Conservation (phyloP, 192 early-diverging fungal species). For the Martensiomyces pterosporus region DNA sequence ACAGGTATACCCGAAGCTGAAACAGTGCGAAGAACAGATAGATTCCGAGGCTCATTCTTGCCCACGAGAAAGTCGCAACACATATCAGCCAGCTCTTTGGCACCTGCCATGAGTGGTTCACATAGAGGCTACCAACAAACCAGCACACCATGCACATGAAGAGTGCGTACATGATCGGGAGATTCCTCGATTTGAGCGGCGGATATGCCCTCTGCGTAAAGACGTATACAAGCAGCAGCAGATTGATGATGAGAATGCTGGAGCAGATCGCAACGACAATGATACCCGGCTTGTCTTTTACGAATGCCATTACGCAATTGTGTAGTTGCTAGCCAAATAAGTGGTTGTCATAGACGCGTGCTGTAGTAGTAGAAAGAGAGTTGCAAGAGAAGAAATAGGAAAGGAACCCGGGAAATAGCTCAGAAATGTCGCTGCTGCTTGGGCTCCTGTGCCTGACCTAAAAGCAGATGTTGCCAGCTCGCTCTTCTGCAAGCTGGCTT, state of each 20-base stretch:
- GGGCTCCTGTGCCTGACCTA: too few species aligned
- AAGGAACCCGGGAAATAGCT: too few species aligned
- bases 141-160: conserved; percentile 30
- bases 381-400: too few species aligned
- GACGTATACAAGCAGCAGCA: conserved; percentile 22
- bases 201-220: conserved; percentile 27
- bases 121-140: conserved; percentile 31
- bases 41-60: conserved; percentile 35
- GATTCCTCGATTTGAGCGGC: conserved; percentile 27
- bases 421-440: too few species aligned
- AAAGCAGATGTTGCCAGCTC: too few species aligned
- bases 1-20: conserved; percentile 31
- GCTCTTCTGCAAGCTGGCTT: too few species aligned
- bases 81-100: conserved; percentile 39
- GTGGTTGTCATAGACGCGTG: neutral
- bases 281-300: too few species aligned
- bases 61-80: conserved; percentile 33
- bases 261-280: neutral
- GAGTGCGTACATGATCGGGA: conserved; percentile 34
- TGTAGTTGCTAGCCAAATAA: neutral
- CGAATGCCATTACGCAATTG: too few species aligned
- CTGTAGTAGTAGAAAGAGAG: too few species aligned
- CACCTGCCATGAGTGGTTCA: conserved; percentile 6
- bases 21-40: conserved; percentile 33
- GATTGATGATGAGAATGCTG: conserved; percentile 14